Percentiles rank a stretch among this genome's conserved stretches.
Evolutionary conservation across 495 filamentous ascomycete species (phyloP).

Genomic region (Massariosphaeria phaeospora): DNA sequence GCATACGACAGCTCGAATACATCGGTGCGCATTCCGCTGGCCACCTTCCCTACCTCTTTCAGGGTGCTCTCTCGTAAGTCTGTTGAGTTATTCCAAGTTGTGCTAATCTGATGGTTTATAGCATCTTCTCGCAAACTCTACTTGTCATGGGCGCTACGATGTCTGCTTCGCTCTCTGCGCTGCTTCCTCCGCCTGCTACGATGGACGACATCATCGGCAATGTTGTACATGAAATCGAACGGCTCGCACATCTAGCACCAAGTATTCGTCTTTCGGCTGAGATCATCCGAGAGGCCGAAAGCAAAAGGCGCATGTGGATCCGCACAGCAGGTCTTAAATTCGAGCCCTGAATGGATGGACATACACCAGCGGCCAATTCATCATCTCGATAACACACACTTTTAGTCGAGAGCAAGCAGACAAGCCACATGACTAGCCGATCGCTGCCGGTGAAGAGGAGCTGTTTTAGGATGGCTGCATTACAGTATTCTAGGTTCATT

Average conservation of each 20-base stretch:
- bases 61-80: slow-evolving; percentile 62
- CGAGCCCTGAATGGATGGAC: slow-evolving; percentile 3
- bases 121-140: slow-evolving; percentile 70
- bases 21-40: slow-evolving; percentile 75
- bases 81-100: neutral
- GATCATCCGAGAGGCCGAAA: slow-evolving; percentile 73
- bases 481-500: slow-evolving; percentile 12
- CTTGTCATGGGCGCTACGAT: slow-evolving; percentile 80
- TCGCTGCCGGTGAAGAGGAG: neutral
- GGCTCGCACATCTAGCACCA: slow-evolving; percentile 68
- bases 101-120: slow-evolving; percentile 7
- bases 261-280: slow-evolving; percentile 67
- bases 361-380: neutral
- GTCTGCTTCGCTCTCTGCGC: slow-evolving; percentile 63
- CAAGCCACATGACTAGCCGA: neutral
- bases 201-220: slow-evolving; percentile 71
- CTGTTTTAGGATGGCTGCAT: neutral
- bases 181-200: slow-evolving; percentile 58
- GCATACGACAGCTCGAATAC: slow-evolving; percentile 72
- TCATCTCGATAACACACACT: too few species aligned
- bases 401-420: too few species aligned
- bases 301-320: slow-evolving; percentile 52
- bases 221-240: slow-evolving; percentile 66
- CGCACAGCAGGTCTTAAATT: slow-evolving; percentile 37
- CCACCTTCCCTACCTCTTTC: slow-evolving; percentile 83